Base-by-base conservation (phyloP, 2,329 filamentous ascomycete genomes). In the Rachicladosporium sp. region DNA sequence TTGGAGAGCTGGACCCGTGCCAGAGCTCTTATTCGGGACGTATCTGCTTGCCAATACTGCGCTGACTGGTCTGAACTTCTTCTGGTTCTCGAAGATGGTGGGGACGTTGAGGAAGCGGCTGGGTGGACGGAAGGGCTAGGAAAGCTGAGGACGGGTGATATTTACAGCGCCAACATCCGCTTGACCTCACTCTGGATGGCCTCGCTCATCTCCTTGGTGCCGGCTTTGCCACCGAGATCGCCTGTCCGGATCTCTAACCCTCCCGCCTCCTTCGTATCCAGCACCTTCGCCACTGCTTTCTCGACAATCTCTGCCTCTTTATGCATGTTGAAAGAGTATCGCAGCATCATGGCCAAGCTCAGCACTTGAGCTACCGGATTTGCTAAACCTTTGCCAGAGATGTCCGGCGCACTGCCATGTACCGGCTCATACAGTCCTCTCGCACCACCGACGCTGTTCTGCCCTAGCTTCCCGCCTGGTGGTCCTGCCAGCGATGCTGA, bases 21-120 rank as follows among this genome's bases (percentile, higher is more conserved):
- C 23, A 8, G 3, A 27, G 23, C 23, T 27, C 23, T 67, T 91
- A 13, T 77, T 74, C 1, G 63, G 60, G 10, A 64, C 75, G 21
- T 91, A 91, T 55, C 61, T 87, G 5, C 69, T 68, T 7, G 78
- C 75, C 54, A 91, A 91, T 58, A 39, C 84, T 12, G 73, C 74
- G 0, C 70, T 93, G 19, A 89, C 87, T 54, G 69, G 72, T 9
- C 66, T 93, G 37, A 93, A 93, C 62, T 78, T 83, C 53, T 83
- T 80, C 62, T 93, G 85, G 85, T 91, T 89, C 57, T 69, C 76
- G 54, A 86, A 85, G 71, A 93, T 93, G 85, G 78, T 93, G 46
- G 70, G 76, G 44, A 82, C 84, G 6, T 27, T 27, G 23, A 27
- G 23, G 23, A 27, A 27, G 23, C 23, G 23, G 23, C 23, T 27